Conservation (phyloP, 371 early-diverging fungal species). For the Gilbertella persicaria region DNA sequence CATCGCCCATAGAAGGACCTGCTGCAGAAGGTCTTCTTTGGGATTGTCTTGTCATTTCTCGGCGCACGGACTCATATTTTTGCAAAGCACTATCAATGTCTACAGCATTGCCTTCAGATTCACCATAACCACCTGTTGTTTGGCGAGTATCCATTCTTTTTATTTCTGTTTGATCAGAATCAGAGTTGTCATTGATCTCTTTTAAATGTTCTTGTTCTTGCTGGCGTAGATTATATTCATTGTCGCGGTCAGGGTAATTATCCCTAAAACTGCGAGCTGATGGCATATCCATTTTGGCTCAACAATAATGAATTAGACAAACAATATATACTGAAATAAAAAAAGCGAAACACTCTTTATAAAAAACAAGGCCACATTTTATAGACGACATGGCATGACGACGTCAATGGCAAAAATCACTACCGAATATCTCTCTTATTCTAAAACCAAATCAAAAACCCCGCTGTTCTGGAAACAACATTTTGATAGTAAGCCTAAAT, state of each 20-base stretch:
- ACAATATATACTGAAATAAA: not conserved
- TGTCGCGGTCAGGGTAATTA: not conserved
- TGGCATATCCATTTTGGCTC: slow-evolving; percentile 21
- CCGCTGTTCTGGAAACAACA: no score
- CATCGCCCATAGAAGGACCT: not conserved
- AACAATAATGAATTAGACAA: no score
- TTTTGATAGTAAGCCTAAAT: no score
- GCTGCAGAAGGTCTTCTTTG: not conserved
- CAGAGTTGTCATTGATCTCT: not conserved
- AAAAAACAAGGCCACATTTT: no score
- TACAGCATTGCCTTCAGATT: slow-evolving; percentile 43
- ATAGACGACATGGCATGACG: no score
- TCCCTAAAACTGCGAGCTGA: not conserved
- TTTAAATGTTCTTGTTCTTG: not conserved
- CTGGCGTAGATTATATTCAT: slow-evolving; percentile 7
- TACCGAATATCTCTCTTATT: no score
- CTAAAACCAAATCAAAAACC: no score
- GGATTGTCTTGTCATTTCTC: slow-evolving; percentile 44
- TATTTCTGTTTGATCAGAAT: not conserved
- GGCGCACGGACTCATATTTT: slow-evolving; percentile 38
- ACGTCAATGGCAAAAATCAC: no score
- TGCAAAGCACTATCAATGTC: slow-evolving; percentile 38
- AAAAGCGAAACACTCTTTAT: no score
- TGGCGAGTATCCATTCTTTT: not conserved
- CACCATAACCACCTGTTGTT: slow-evolving; percentile 37